Evolutionary conservation across 176 grass and related monocot species (phyloP).

Genomic region (Zea luxurians): DNA sequence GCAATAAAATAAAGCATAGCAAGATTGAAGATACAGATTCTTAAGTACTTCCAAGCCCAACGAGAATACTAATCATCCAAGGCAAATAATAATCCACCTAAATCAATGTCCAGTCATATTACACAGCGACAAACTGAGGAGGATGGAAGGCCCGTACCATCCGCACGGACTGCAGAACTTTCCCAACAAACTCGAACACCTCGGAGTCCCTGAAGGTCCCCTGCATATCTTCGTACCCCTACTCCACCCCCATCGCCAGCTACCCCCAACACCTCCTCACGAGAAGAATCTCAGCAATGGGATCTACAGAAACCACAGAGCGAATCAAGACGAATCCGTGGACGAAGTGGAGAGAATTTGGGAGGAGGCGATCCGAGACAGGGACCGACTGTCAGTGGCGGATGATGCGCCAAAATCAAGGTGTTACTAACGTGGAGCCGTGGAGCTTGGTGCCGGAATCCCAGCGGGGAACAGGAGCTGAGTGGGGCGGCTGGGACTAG

Average conservation of each 20-base stretch:
- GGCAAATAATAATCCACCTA: background rate
- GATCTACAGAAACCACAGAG: background rate
- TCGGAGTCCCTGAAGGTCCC: background rate
- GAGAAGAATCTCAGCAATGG: conserved; percentile 24
- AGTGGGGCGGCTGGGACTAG: background rate
- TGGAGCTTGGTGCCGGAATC: no score
- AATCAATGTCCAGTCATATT: background rate
- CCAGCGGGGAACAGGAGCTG: background rate
- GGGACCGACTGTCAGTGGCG: conserved; percentile 6
- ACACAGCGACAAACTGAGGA: background rate
- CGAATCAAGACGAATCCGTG: background rate
- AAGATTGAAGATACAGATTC: background rate
- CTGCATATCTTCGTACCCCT: conserved; percentile 30
- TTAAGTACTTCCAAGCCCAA: background rate
- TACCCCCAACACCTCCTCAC: conserved; percentile 42
- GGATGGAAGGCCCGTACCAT: conserved; percentile 29
- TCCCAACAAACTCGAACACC: background rate
- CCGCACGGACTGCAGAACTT: conserved; percentile 38
- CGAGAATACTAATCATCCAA: background rate
- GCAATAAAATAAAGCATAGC: background rate
- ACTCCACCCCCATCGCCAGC: conserved; percentile 51
- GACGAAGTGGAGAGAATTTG: background rate
- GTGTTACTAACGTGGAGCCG: no score
- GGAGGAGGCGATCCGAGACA: accelerated
- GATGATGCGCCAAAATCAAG: no score